Base-by-base conservation (phyloP, 305 asterid genomes). In the Stenogyne calaminthoides region DNA sequence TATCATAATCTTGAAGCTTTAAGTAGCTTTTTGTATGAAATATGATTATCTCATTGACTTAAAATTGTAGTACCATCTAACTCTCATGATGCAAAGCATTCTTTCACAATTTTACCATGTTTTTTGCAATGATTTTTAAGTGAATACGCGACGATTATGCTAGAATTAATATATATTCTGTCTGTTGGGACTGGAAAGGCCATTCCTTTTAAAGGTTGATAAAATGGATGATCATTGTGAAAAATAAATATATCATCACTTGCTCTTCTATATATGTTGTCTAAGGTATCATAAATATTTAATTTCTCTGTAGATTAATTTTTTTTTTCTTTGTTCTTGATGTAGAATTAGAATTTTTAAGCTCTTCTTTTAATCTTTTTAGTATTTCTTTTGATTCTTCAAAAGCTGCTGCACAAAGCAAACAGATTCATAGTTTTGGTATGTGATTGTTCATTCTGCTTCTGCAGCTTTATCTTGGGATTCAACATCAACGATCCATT, bases 21-120 rank as follows among this genome's bases (percentile, higher is more conserved):
- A 25, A 52, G 66, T 57, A 56, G 66, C 65, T 65, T 63, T 67
- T 16, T 55, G 57, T 70, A 15, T 69, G 39, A 22, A 47, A 34
- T 36, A 73, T 74, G 58, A 80, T 78, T 70, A n/a, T 57, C 51
- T 73, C 56, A 73, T 73, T 82, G 80, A 76, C 73, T 65, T 18
- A 7, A 63, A 64, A 14, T 69, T 72, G 0, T 25, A 55, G 0
- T 25, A 55, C 46, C 22, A 56, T 67, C 58, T 63, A 68, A 72
- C 7, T 60, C 67, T 76, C 66, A 76, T 85, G 69, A 75, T 78
- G 64, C 61, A 32, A 36, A 72, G 61, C 52, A 37, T 62, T 73
- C 64, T 57, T 57, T 51, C 54, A 5, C 19, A 20, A 19, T 44
- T 16, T 71, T 14, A 60, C 66, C 12, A 36, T 54, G 67, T 80